Conservation (phyloP, 2,329 filamentous ascomycete genomes). For the Cordyceps fumosorosea region DNA sequence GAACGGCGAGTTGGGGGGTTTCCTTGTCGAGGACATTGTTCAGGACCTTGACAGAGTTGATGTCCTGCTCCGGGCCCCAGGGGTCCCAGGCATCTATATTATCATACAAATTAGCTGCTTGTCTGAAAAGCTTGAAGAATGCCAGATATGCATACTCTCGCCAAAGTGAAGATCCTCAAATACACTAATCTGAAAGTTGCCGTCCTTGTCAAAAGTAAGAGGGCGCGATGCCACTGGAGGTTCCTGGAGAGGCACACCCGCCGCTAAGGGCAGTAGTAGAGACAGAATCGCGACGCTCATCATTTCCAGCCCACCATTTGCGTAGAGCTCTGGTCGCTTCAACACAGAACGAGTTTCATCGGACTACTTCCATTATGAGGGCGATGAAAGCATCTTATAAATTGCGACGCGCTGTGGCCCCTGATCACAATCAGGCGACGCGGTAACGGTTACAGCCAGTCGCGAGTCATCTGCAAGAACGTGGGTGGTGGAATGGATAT, state of each 20-base stretch:
- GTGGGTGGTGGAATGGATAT: background rate
- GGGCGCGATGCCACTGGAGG: slow-evolving; percentile 48
- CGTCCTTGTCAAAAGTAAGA: slow-evolving; percentile 12
- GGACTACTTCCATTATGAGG: background rate
- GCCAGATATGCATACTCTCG: slow-evolving; percentile 11
- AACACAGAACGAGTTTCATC: background rate
- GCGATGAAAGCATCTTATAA: background rate
- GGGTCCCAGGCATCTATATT: slow-evolving; percentile 21
- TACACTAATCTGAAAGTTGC: slow-evolving; percentile 16
- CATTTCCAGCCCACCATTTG: background rate
- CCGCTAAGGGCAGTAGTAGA: background rate
- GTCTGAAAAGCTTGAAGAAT: background rate
- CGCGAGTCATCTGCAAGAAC: background rate
- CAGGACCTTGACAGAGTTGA: slow-evolving; percentile 29
- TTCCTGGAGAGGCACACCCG: slow-evolving; percentile 1
- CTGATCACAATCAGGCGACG: background rate
- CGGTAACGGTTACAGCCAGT: background rate
- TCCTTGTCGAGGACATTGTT: slow-evolving; percentile 25
- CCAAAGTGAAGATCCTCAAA: slow-evolving; percentile 19
- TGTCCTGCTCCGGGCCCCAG: slow-evolving; percentile 33
- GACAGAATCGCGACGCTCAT: background rate
- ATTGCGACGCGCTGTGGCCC: background rate
- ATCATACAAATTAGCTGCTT: background rate
- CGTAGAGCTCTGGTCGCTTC: background rate
- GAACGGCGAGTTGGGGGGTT: slow-evolving; percentile 7